phyloP scores from a whole-genome alignment of 2,329 filamentous ascomycete species.

The Calonectria naviculata region DNA sequence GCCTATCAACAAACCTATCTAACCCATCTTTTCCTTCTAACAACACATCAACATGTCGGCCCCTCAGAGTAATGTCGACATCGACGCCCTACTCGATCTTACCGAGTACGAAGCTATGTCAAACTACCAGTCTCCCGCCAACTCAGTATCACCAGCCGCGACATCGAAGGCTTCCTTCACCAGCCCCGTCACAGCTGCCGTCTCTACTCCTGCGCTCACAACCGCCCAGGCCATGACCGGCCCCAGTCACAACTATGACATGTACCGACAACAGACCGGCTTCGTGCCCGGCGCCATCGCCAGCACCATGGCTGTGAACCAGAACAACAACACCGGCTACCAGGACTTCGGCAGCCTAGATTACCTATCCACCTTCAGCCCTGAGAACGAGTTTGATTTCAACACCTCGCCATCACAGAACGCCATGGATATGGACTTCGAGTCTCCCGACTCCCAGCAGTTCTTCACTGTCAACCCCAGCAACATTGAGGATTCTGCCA shows the following conservation, averaged over 20 bases:
- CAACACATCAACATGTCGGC: conserved; percentile 48
- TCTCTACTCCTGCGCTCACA: conserved; percentile 66
- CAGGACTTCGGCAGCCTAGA: conserved; percentile 61
- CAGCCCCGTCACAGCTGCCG: conserved; percentile 62
- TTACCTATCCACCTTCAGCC: conserved; percentile 66
- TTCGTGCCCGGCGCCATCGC: conserved; percentile 87
- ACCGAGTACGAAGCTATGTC: conserved; percentile 70
- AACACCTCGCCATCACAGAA: conserved; percentile 72
- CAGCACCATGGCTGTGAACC: conserved; percentile 82
- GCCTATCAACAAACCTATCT: conserved; percentile 1
- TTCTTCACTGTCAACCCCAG: conserved; percentile 82
- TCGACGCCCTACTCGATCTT: conserved; percentile 71
- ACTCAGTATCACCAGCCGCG: conserved; percentile 64
- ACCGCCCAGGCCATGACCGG: conserved; percentile 75
- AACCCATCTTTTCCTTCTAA: background rate
- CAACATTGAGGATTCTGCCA: conserved; percentile 68
- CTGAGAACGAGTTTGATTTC: conserved; percentile 78
- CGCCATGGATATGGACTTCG: conserved; percentile 72
- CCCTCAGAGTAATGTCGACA: conserved; percentile 59
- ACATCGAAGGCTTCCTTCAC: conserved; percentile 66
- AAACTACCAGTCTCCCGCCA: conserved; percentile 66
- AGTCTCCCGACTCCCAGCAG: conserved; percentile 61
- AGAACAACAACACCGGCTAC: conserved; percentile 67
- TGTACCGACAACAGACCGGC: conserved; percentile 95
- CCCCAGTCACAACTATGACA: conserved; percentile 94